Evolutionary conservation across 2,329 filamentous ascomycete species (phyloP).

Genomic region (Penicillium expansum): DNA sequence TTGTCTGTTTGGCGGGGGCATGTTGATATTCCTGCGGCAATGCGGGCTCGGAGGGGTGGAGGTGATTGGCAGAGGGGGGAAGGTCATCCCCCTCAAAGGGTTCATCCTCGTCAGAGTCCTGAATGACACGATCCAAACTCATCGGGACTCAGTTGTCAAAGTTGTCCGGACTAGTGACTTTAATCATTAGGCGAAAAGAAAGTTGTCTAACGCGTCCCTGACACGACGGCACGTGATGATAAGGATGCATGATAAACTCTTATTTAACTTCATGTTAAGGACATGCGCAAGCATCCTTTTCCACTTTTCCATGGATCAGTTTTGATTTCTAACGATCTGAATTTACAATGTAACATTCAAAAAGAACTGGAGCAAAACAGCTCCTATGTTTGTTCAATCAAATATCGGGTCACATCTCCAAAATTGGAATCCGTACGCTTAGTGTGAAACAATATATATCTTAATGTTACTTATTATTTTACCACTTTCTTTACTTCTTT

Average conservation of each 20-base stretch:
- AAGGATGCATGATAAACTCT: constrained; percentile 16
- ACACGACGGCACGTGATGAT: constrained; percentile 35
- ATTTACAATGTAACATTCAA: too few relatives aligned
- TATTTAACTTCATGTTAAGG: not conserved
- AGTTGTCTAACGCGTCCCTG: constrained; percentile 16
- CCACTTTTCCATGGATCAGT: too few relatives aligned
- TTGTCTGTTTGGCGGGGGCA: constrained; percentile 11
- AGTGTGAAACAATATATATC: too few relatives aligned
- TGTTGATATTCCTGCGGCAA: constrained; percentile 12
- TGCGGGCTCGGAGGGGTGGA: constrained; percentile 17
- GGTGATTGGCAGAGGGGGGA: constrained; percentile 19
- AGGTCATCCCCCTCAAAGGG: constrained; percentile 30
- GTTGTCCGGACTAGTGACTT: not conserved
- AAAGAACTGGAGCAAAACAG: too few relatives aligned
- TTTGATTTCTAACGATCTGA: too few relatives aligned
- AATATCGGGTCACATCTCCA: too few relatives aligned
- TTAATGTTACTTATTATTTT: too few relatives aligned
- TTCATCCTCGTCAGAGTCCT: constrained; percentile 47
- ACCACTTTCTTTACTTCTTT: too few relatives aligned
- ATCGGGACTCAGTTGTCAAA: constrained; percentile 22
- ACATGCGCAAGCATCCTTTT: too few relatives aligned
- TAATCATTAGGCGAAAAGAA: not conserved
- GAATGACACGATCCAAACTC: constrained; percentile 40
- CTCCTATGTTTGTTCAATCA: too few relatives aligned
- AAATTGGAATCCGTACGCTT: too few relatives aligned